Percentiles rank a stretch among this genome's conserved stretches.
These are phyloP conservation scores for Rhizoclosmatium sp. DNA, from an alignment of 192 early-diverging fungal genomes.

Conservation along the genomic window DNA sequence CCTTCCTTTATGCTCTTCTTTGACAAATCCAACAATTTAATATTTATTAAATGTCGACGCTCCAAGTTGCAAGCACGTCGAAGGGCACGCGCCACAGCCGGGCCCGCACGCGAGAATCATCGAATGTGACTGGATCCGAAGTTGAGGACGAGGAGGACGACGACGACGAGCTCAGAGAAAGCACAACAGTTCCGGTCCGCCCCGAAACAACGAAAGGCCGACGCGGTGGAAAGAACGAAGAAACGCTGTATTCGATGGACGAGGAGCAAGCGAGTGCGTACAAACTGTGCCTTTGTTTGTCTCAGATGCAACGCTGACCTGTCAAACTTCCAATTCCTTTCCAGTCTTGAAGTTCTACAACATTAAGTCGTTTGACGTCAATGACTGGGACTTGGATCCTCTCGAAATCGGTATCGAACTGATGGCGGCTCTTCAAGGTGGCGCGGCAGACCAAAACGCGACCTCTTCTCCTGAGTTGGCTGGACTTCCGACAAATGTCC, in stretches of 20 bases:
- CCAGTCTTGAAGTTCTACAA: slow-evolving; percentile 55
- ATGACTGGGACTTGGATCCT: slow-evolving; percentile 41
- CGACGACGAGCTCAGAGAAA: neutral
- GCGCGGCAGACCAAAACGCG: neutral
- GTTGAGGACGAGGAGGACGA: neutral
- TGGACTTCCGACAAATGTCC: neutral
- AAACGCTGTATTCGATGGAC: slow-evolving; percentile 11
- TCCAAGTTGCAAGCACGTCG: too few relatives aligned
- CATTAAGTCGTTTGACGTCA: slow-evolving; percentile 46
- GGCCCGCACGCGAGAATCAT: too few relatives aligned
- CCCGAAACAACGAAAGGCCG: neutral
- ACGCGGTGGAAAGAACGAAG: slow-evolving; percentile 12
- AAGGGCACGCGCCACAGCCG: too few relatives aligned
- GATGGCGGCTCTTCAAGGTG: neutral
- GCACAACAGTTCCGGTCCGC: neutral
- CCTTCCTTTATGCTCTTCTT: too few relatives aligned
- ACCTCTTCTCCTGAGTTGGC: neutral
- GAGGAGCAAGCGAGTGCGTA: slow-evolving; percentile 21
- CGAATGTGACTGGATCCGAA: neutral
- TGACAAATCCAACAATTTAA: too few relatives aligned
- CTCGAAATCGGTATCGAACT: slow-evolving; percentile 24
- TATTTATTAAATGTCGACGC: too few relatives aligned
- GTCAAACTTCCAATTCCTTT: too few relatives aligned
- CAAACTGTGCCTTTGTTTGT: neutral
- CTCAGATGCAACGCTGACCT: neutral